Base-by-base conservation (phyloP, 2,329 filamentous ascomycete genomes). In the Fusarium dimerum region DNA sequence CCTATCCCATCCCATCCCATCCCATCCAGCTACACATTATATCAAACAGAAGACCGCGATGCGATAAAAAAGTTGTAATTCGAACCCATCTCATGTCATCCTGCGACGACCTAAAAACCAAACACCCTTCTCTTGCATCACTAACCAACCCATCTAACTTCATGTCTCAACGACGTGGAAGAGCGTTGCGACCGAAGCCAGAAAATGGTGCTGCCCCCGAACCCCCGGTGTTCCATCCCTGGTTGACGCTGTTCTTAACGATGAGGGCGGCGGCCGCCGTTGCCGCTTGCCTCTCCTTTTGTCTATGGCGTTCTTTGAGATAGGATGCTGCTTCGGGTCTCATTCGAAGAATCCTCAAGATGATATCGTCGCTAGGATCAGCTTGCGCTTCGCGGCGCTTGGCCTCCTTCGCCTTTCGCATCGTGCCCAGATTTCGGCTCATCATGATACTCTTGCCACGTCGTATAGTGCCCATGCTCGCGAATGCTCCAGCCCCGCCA, bases 301-400 rank as follows among this genome's bases (percentile, higher is more conserved):
- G 94, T 59, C 94, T 82, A 68, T 91, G 92, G 40, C 94, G 80
- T 71, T 97, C 93, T 66, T 90, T 90, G 55, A 99, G 79, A 72
- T 99, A 99, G 34, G 83, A 77, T 45, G 86, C 82, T 3, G 94
- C 94, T 74, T 97, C 94, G 3, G 92, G 91, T 48, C 94, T 81
- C 94, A 99, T 99, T 47, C 94, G 83, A 60, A 99, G 73, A 60
- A 99, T 99, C 17, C 94, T 83, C 64, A 99, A 73, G 61, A 99
- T 97, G 89, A 97, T 97, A 69, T 99, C 94, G 71, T 99, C 94
- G 69, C 88, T 96, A 2, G 94, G 93, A 69, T 97, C 94, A 1
- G 94, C 93, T 69, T 99, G 94, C 2, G 92, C 91, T 70, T 97
- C 93, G 64, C 92, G 92, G 58, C 94, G 82, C 76, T 96, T 97